Evolutionary conservation across 257 asterid species (phyloP).

Genomic region (Ballota nigra): DNA sequence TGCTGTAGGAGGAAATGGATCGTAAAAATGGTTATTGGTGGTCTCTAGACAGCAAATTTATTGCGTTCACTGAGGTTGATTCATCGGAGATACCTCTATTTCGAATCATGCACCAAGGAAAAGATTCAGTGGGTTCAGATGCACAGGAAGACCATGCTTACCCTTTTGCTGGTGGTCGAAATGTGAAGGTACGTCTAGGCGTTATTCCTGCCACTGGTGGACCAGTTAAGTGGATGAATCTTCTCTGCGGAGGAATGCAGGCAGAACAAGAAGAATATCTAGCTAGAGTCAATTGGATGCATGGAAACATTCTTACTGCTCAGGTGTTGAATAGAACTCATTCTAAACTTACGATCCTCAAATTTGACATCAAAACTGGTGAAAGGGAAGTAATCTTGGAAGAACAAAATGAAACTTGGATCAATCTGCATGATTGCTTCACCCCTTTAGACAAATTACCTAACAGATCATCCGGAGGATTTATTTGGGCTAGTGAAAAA

Average conservation of each 20-base stretch:
- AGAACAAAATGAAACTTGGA: slow-evolving; percentile 82
- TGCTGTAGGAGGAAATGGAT: slow-evolving; percentile 92
- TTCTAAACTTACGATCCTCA: slow-evolving; percentile 66
- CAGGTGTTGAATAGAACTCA: slow-evolving; percentile 84
- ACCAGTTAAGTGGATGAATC: slow-evolving; percentile 80
- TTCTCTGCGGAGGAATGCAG: slow-evolving; percentile 73
- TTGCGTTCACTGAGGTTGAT: slow-evolving; percentile 83
- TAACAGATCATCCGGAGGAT: slow-evolving; percentile 52
- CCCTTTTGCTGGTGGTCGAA: slow-evolving; percentile 85
- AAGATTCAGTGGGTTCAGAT: slow-evolving; percentile 59
- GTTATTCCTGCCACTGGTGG: slow-evolving; percentile 70
- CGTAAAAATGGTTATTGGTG: slow-evolving; percentile 96
- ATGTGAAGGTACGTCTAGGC: slow-evolving; percentile 79
- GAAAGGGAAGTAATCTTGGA: slow-evolving; percentile 55
- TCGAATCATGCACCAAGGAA: slow-evolving; percentile 98
- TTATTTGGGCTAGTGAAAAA: slow-evolving; percentile 93
- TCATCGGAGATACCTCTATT: slow-evolving; percentile 68
- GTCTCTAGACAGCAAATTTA: slow-evolving; percentile 84
- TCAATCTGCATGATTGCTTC: slow-evolving; percentile 87
- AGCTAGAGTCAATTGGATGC: slow-evolving; percentile 91
- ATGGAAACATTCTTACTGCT: slow-evolving; percentile 74
- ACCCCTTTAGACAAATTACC: slow-evolving; percentile 69
- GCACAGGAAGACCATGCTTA: slow-evolving; percentile 95
- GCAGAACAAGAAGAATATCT: slow-evolving; percentile 50
- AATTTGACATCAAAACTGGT: slow-evolving; percentile 78